Percentiles rank a stretch among this genome's conserved stretches.
Conservation (phyloP, 164 flowering plant species). For the Stephania japonica region DNA sequence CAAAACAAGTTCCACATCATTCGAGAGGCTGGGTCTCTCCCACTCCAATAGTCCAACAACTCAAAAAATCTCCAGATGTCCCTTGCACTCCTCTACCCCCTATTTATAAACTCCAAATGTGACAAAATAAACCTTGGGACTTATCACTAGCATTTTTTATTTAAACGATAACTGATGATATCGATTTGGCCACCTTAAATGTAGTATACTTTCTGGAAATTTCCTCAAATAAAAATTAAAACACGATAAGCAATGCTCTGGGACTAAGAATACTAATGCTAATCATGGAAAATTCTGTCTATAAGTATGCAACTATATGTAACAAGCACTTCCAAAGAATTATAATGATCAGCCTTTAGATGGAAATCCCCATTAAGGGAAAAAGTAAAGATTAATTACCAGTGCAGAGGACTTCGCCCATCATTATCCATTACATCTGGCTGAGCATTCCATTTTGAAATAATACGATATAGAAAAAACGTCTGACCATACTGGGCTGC, state of each 20-base stretch:
- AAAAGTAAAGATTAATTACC: conserved; percentile 35
- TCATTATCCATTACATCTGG: conserved; percentile 94
- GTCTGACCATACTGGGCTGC: conserved; percentile 99
- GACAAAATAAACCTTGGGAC: no score
- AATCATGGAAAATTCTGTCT: neutral
- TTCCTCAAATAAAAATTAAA: neutral
- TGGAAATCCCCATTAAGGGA: neutral
- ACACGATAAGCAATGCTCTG: neutral
- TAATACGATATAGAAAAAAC: conserved; percentile 78
- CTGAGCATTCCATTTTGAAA: conserved; percentile 97
- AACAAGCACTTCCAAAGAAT: neutral
- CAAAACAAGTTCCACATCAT: no score
- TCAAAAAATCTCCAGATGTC: no score
- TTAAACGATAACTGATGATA: neutral
- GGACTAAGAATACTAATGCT: neutral
- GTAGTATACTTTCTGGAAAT: neutral
- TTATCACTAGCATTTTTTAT: no score
- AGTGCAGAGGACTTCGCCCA: conserved; percentile 94
- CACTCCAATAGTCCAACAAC: no score
- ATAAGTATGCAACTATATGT: neutral
- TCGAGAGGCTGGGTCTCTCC: no score
- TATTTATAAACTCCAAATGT: no score
- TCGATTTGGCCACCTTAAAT: neutral
- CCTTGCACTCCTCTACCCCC: no score
- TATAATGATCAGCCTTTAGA: neutral